Percentiles rank a stretch among this genome's conserved stretches.
Evolutionary conservation across 495 filamentous ascomycete genomes (phyloP).

Genomic region (Clavariopsis aquatica): DNA sequence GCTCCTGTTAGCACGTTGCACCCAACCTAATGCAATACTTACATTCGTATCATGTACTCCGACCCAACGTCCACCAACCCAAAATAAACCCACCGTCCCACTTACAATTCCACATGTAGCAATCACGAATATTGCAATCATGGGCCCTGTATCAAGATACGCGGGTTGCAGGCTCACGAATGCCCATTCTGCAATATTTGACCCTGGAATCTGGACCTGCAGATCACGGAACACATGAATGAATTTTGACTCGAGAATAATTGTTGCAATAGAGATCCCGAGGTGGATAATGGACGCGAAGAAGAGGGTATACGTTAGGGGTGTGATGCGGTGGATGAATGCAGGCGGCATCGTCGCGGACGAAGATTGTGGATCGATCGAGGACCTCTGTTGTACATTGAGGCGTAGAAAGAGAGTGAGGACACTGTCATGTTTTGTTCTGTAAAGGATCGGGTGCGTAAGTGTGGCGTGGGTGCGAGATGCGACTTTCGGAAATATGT

Average conservation of each 20-base stretch:
- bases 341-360: neutral
- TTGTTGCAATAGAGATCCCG: neutral
- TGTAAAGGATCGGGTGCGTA: neutral
- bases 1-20: neutral
- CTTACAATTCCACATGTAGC: neutral
- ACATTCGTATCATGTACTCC: neutral
- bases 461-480: neutral
- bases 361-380: neutral
- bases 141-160: slow-evolving; percentile 12
- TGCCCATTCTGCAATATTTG: slow-evolving; percentile 22
- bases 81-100: neutral
- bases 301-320: neutral
- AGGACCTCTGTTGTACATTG: too few relatives aligned
- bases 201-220: slow-evolving; percentile 19
- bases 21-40: neutral
- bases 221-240: slow-evolving; percentile 6
- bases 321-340: slow-evolving; percentile 2
- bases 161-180: slow-evolving; percentile 8
- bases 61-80: neutral
- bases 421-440: too few relatives aligned
- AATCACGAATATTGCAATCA: neutral
- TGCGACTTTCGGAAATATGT: neutral
- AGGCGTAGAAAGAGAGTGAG: too few relatives aligned
- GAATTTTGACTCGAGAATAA: slow-evolving; percentile 7
- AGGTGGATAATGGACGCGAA: neutral